phyloP scores from a whole-genome alignment of 2,329 filamentous ascomycete species.

The Xylaria sp. region DNA sequence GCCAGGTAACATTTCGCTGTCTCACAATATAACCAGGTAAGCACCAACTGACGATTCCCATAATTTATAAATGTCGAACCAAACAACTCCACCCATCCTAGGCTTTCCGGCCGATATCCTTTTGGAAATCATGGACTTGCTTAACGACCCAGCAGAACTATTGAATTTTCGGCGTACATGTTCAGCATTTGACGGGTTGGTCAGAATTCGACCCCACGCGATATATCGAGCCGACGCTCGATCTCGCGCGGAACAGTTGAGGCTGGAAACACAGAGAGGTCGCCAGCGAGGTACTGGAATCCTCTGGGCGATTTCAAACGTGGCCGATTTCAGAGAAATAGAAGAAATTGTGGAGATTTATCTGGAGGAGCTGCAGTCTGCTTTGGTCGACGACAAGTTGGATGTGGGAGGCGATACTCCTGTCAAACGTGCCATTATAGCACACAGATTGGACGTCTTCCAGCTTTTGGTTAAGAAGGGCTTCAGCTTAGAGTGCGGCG shows the following conservation, averaged over 20 bases:
- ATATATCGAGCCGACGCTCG: neutral
- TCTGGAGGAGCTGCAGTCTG: neutral
- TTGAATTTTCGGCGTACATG: neutral
- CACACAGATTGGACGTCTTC: neutral
- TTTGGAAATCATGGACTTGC: neutral
- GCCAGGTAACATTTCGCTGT: too few species aligned
- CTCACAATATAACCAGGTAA: too few species aligned
- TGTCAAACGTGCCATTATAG: neutral
- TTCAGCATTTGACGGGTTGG: neutral
- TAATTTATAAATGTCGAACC: neutral
- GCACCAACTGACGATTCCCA: too few species aligned
- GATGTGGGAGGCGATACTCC: neutral
- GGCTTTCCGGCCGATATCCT: neutral
- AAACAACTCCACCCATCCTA: neutral
- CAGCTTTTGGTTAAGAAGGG: neutral
- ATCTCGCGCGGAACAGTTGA: neutral
- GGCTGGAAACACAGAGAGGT: neutral
- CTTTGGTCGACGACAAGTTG: neutral
- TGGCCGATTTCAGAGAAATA: neutral
- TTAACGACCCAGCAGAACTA: neutral
- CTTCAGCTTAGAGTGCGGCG: neutral
- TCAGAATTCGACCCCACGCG: neutral
- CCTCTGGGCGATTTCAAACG: neutral
- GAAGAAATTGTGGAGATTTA: neutral
- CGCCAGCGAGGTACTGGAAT: neutral